phyloP scores from a whole-genome alignment of 2,329 filamentous ascomycete species.

The Colletotrichum sp. region DNA sequence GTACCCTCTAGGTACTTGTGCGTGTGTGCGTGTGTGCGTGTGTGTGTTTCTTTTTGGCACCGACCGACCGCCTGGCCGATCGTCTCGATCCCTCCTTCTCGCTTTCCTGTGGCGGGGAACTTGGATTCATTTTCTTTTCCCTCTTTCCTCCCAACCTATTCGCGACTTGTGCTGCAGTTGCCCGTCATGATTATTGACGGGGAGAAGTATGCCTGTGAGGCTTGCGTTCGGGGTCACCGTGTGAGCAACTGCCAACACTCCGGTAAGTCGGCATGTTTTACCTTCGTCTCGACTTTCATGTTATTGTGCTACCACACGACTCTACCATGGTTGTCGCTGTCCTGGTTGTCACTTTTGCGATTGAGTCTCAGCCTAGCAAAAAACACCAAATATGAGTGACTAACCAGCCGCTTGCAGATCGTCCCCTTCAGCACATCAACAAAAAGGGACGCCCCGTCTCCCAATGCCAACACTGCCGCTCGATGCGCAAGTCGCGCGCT shows the following conservation, averaged over 20 bases:
- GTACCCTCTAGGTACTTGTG: not conserved
- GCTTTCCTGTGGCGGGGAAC: slow-evolving; percentile 17
- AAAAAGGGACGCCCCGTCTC: slow-evolving; percentile 97
- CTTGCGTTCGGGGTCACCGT: slow-evolving; percentile 96
- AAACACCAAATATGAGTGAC: slow-evolving; percentile 25
- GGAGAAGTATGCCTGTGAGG: slow-evolving; percentile 97
- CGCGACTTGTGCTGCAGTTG: not conserved
- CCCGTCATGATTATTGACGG: slow-evolving; percentile 82
- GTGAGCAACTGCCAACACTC: slow-evolving; percentile 98
- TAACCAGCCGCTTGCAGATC: slow-evolving; percentile 61
- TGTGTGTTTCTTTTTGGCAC: slow-evolving; percentile 3
- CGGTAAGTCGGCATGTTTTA: slow-evolving; percentile 62
- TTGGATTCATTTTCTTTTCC: slow-evolving; percentile 7
- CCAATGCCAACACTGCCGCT: slow-evolving; percentile 96
- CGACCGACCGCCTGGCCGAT: slow-evolving; percentile 13
- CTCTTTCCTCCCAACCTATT: not conserved
- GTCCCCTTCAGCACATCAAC: slow-evolving; percentile 91
- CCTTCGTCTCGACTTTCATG: not conserved
- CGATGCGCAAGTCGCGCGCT: slow-evolving; percentile 93
- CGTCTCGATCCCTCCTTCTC: slow-evolving; percentile 15
- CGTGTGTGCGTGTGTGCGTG: too few species aligned
- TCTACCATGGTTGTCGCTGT: slow-evolving; percentile 14
- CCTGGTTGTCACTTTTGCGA: not conserved
- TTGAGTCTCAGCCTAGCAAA: not conserved
- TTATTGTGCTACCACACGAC: not conserved